A percentile compares a stretch with the other conserved stretches of the same genome.
These are phyloP conservation scores for Pseudogymnoascus verrucosus DNA, from an alignment of 2,329 filamentous ascomycete species.

Conservation along the genomic window DNA sequence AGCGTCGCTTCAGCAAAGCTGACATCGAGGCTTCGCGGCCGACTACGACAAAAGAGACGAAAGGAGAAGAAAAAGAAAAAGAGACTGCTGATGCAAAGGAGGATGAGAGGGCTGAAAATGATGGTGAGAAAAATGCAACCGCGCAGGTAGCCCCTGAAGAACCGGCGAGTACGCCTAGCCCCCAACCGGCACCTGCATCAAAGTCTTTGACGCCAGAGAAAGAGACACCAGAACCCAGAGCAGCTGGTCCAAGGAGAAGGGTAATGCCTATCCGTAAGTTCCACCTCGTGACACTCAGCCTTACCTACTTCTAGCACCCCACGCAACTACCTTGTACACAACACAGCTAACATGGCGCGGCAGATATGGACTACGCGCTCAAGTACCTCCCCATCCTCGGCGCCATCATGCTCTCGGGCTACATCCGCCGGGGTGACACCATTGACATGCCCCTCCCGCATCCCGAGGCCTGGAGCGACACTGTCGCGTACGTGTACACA, in stretches of 20 bases:
- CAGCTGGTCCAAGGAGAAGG: constrained; percentile 12
- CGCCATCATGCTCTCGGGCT: constrained; percentile 45
- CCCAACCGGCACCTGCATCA: neutral
- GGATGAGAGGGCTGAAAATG: neutral
- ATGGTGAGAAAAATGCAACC: neutral
- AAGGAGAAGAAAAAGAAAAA: neutral
- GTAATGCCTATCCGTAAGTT: constrained; percentile 41
- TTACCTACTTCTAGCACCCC: constrained; percentile 11
- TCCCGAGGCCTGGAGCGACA: constrained; percentile 48
- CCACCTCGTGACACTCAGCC: constrained; percentile 8
- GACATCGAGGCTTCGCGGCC: constrained; percentile 33
- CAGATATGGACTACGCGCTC: constrained; percentile 42
- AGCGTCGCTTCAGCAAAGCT: constrained; percentile 35
- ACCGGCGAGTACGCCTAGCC: constrained; percentile 5
- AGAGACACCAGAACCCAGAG: neutral
- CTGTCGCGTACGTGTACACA: constrained; percentile 48
- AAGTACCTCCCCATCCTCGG: constrained; percentile 46
- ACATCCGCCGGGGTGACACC: constrained; percentile 43
- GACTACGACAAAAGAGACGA: neutral
- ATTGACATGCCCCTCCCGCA: constrained; percentile 51
- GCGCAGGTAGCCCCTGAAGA: constrained; percentile 6
- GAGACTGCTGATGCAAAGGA: neutral
- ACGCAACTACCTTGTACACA: constrained; percentile 4
- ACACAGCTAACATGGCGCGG: neutral
- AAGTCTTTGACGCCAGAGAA: neutral